phyloP scores from a whole-genome alignment of 2,329 filamentous ascomycete genomes.

The Botrytis galanthina region DNA sequence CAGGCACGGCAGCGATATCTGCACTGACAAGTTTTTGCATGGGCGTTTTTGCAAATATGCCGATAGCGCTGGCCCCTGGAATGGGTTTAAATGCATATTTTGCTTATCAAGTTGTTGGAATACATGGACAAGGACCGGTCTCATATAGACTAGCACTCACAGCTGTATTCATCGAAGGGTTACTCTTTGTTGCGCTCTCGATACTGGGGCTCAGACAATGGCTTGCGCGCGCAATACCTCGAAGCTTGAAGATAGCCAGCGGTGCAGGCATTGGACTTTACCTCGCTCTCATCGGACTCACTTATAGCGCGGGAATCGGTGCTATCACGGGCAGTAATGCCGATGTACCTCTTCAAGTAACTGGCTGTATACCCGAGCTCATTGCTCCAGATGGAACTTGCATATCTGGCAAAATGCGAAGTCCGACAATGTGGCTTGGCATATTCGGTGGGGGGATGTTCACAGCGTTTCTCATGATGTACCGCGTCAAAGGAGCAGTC shows the following conservation, averaged over 20 bases:
- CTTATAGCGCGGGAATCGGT: constrained; percentile 80
- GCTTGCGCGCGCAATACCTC: constrained; percentile 79
- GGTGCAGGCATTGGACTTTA: constrained; percentile 85
- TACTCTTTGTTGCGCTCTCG: constrained; percentile 78
- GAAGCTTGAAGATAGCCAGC: constrained; percentile 82
- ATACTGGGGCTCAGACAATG: constrained; percentile 81
- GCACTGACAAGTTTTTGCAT: constrained; percentile 79
- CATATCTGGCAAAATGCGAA: constrained; percentile 72
- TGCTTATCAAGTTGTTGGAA: constrained; percentile 72
- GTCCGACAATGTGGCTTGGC: constrained; percentile 80
- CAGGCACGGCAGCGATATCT: constrained; percentile 79
- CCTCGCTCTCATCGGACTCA: constrained; percentile 65
- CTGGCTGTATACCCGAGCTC: constrained; percentile 48
- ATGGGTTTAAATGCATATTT: constrained; percentile 90
- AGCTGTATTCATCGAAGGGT: constrained; percentile 85
- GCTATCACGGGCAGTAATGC: constrained; percentile 69
- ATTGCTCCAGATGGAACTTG: constrained; percentile 55
- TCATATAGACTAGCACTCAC: constrained; percentile 76
- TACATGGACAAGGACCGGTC: constrained; percentile 69
- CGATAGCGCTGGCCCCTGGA: constrained; percentile 68
- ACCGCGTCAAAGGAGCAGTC: constrained; percentile 82
- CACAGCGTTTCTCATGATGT: constrained; percentile 78
- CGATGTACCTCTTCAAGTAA: constrained; percentile 69
- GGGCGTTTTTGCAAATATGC: constrained; percentile 76
- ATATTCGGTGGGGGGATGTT: constrained; percentile 83